These are phyloP conservation scores for Helicostylum pulchrum DNA, from an alignment of 192 early-diverging fungal species.

Conservation along the genomic window DNA sequence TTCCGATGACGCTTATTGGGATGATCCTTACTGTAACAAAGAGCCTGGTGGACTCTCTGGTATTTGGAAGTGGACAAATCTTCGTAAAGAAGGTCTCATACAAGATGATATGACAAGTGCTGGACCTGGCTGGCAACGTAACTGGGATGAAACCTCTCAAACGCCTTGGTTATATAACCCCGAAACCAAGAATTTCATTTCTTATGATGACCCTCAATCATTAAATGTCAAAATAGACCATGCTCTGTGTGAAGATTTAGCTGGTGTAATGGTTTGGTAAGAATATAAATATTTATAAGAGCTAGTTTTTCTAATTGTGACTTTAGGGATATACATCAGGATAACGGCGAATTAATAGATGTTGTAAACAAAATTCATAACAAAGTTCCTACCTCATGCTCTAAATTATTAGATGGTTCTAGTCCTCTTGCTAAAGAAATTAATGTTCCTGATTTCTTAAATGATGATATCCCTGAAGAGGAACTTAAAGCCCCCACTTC, in stretches of 20 bases:
- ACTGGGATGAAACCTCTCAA: conserved; percentile 51
- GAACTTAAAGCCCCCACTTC: not conserved
- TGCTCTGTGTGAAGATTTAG: conserved; percentile 47
- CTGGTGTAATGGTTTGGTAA: conserved; percentile 68
- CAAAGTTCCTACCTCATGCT: conserved; percentile 1
- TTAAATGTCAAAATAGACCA: conserved; percentile 59
- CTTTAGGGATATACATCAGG: conserved; percentile 37
- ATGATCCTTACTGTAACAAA: conserved; percentile 37
- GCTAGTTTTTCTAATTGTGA: not conserved
- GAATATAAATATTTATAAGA: not conserved
- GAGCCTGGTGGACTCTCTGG: conserved; percentile 43
- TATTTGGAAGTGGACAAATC: conserved; percentile 60
- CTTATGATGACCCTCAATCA: conserved; percentile 76
- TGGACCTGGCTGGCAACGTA: conserved; percentile 52
- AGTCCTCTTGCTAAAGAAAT: not conserved
- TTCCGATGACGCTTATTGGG: conserved; percentile 52
- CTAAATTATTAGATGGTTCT: not conserved
- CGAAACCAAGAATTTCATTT: conserved; percentile 61
- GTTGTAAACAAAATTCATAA: conserved; percentile 25
- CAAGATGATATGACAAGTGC: conserved; percentile 31
- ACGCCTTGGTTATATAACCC: conserved; percentile 59
- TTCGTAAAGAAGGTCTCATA: conserved; percentile 55
- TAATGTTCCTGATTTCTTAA: conserved; percentile 6
- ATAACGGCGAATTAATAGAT: conserved; percentile 36
- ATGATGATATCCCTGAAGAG: not conserved